Evolutionary conservation across 2,329 filamentous ascomycete genomes (phyloP).

Genomic region (Diaporthe velutina): DNA sequence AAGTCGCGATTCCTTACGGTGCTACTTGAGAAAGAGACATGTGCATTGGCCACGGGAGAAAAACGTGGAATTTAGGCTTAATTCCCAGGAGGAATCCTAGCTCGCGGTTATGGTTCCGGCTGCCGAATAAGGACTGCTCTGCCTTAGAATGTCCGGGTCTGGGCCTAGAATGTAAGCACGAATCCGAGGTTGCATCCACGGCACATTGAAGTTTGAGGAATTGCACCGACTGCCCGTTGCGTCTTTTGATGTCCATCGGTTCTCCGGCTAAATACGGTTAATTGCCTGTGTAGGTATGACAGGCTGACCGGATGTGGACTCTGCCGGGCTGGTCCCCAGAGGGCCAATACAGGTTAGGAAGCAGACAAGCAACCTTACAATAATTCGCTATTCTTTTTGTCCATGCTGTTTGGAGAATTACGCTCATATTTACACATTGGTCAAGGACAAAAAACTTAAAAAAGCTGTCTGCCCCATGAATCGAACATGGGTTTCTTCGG

Average conservation of each 20-base stretch:
- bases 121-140: constrained; percentile 16
- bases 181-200: not conserved
- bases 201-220: not conserved
- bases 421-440: no score
- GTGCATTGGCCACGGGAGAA: not conserved
- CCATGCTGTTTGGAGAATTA: no score
- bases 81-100: constrained; percentile 1
- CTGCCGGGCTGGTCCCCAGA: not conserved
- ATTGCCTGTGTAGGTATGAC: not conserved
- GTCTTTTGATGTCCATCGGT: not conserved
- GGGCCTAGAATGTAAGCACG: not conserved
- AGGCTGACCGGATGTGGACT: not conserved
- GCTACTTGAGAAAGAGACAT: not conserved
- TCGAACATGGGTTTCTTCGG: constrained; percentile 36
- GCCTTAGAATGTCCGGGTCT: not conserved
- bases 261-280: constrained; percentile 18
- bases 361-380: not conserved
- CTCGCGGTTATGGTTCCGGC: constrained; percentile 21
- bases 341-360: not conserved
- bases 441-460: no score
- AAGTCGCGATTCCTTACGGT: no score
- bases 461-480: constrained; percentile 32
- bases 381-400: not conserved
- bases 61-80: constrained; percentile 29
- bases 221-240: no score